Evolutionary conservation across 192 early-diverging fungal species (phyloP).

Genomic region (Backusella australiensis): DNA sequence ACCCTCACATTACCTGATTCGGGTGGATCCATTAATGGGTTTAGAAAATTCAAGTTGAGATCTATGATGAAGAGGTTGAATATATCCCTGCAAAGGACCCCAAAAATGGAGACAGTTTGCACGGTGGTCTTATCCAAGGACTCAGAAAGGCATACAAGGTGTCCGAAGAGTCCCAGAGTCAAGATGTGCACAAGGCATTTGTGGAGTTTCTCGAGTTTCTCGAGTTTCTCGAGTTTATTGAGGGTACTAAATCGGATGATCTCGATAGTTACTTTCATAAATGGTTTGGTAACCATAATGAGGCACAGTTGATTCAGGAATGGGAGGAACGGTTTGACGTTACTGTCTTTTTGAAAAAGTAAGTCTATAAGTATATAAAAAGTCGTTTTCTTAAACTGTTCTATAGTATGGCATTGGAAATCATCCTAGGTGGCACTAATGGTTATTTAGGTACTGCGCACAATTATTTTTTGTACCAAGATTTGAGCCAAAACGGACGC

Average conservation of each 20-base stretch:
- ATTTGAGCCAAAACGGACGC: conserved; percentile 28
- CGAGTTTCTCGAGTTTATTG: too few species aligned
- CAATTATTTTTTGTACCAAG: conserved; percentile 41
- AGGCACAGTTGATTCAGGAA: neutral
- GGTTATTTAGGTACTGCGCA: conserved; percentile 35
- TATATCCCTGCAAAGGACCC: too few species aligned
- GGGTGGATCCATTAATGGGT: neutral
- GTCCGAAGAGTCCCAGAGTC: too few species aligned
- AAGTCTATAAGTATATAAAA: neutral
- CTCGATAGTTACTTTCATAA: too few species aligned
- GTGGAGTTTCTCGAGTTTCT: too few species aligned
- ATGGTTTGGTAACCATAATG: too few species aligned
- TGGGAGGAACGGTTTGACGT: conserved; percentile 19
- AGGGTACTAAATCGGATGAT: too few species aligned
- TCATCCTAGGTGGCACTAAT: conserved; percentile 32
- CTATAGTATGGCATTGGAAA: conserved; percentile 34
- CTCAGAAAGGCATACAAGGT: too few species aligned
- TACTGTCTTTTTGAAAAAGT: conserved; percentile 24
- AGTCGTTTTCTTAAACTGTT: neutral
- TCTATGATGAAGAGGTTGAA: neutral
- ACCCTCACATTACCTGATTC: neutral
- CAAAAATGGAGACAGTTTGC: too few species aligned
- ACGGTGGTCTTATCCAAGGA: too few species aligned
- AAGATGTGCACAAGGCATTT: too few species aligned
- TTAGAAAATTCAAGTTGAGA: conserved; percentile 32